These are phyloP conservation scores for Erysimum cheiri DNA, from an alignment of 441 rosid species.

Conservation along the genomic window DNA sequence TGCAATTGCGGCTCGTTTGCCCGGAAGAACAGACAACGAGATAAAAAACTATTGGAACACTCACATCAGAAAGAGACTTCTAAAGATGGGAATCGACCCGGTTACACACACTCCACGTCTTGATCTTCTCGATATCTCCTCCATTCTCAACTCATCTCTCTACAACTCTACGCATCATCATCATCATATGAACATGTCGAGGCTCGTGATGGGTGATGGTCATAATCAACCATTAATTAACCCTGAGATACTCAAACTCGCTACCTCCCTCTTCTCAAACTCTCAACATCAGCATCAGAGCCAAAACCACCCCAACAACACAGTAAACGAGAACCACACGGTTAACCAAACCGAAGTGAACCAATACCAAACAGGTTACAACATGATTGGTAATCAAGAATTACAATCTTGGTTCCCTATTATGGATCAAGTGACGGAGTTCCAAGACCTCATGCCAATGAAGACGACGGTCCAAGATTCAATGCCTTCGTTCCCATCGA, in stretches of 20 bases:
- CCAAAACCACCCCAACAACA: slow-evolving; percentile 48
- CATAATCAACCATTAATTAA: slow-evolving; percentile 48
- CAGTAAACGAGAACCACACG: slow-evolving; percentile 37
- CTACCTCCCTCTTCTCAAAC: slow-evolving; percentile 55
- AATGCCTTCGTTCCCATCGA: slow-evolving; percentile 37
- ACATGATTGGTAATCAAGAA: slow-evolving; percentile 41
- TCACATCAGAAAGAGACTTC: slow-evolving; percentile 75
- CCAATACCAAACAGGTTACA: slow-evolving; percentile 47
- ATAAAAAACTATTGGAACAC: slow-evolving; percentile 94
- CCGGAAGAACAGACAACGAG: slow-evolving; percentile 91
- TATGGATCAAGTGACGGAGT: slow-evolving; percentile 39
- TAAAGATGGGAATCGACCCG: slow-evolving; percentile 92
- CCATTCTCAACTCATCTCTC: slow-evolving; percentile 63
- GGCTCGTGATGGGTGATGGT: slow-evolving; percentile 33
- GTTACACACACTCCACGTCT: slow-evolving; percentile 84
- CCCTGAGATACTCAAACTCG: slow-evolving; percentile 65
- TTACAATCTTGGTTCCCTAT: slow-evolving; percentile 44
- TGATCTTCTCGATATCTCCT: slow-evolving; percentile 82
- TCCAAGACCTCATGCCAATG: slow-evolving; percentile 45
- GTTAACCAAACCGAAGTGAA: slow-evolving; percentile 35
- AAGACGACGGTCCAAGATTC: slow-evolving; percentile 40
- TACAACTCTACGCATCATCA: slow-evolving; percentile 43
- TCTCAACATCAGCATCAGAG: no score
- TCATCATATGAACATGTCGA: slow-evolving; percentile 51
- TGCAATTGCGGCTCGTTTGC: slow-evolving; percentile 83